Conservation (phyloP, 2,329 filamentous ascomycete genomes). For the Lizonia empirigonia region DNA sequence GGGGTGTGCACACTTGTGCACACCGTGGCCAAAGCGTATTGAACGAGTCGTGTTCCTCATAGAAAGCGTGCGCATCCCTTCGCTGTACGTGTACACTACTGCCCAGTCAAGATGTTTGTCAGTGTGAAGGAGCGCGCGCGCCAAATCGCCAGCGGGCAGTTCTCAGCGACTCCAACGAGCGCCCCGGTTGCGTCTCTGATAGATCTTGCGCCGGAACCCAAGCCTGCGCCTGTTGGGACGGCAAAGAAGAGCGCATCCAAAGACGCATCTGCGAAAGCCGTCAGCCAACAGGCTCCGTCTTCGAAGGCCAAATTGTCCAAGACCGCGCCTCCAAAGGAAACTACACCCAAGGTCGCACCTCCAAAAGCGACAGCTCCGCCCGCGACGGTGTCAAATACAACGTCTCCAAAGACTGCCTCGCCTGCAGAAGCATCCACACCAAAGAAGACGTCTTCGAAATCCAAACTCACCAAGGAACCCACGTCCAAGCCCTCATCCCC, state of each 20-base stretch:
- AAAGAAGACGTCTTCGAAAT: slow-evolving; percentile 11
- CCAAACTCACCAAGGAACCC: not conserved
- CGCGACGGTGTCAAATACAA: not conserved
- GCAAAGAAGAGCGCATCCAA: slow-evolving; percentile 2
- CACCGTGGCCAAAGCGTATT: slow-evolving; percentile 13
- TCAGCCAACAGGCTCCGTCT: not conserved
- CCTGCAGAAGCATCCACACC: not conserved
- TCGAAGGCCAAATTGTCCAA: slow-evolving; percentile 1
- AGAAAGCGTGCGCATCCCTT: slow-evolving; percentile 15
- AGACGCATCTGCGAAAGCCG: not conserved
- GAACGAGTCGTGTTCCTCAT: slow-evolving; percentile 7
- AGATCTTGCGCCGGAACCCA: slow-evolving; percentile 4
- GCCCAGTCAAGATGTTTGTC: slow-evolving; percentile 17
- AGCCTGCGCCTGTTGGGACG: not conserved
- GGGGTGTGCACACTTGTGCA: slow-evolving; percentile 10
- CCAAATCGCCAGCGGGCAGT: slow-evolving; percentile 21
- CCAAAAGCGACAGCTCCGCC: not conserved
- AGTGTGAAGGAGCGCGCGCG: slow-evolving; percentile 23
- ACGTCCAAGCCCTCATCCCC: not conserved
- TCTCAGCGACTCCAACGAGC: slow-evolving; percentile 2
- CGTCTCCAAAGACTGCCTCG: not conserved
- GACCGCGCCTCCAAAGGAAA: not conserved
- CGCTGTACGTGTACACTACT: slow-evolving; percentile 9
- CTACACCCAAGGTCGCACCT: not conserved
- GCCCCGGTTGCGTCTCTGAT: not conserved